Evolutionary conservation across 148 eudicot genomes (phyloP), one percentile per base, ranked within the genome.

Genomic region (Arbutus unedo): DNA sequence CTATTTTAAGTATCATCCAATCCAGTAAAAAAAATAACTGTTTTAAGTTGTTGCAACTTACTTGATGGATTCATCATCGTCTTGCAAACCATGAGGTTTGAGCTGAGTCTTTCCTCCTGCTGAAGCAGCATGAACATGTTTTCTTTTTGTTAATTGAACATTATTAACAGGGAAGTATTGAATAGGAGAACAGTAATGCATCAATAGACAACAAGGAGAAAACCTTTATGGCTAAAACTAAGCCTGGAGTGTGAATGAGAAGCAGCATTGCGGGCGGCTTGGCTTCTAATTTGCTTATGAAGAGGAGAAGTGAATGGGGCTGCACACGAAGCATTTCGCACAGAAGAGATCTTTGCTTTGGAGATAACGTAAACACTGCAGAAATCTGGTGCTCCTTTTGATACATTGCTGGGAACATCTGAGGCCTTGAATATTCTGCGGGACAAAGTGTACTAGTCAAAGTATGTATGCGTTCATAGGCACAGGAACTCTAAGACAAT

Each of bases 341-440:
- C 90, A 1, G 91, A 83, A 53, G 98, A 91, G 51, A 94, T 85
- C 90, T 94, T 93, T 81, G 90, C 82, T 87, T 96, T 94, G 57
- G 96, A 91, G 87, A 96, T 89, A 60, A 94, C 93, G 82, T 91
- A 94, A 72, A 94, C 92, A 13, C 91, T 92, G 87, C 99, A 94
- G 87, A 96, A 96, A 84, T 94, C 98, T 49, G 99, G 98, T 62
- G 94, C 90, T 56, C 82, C 91, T 88, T 87, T 93, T 47, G 90
- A 84, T 64, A 93, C 95, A 73, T 76, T 77, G 64, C 80, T 90
- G 54, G 98, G 94, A 76, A 87, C 75, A 83, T 94, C 99, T n/a
- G 87, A 60, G 25, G 82, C 82, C 87, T 88, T 91, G 81, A 96
- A 91, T 85, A 88, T 93, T 71, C 96, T 92, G 91, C 68, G 25